These are phyloP conservation scores for Beauveria bassiana DNA, from an alignment of 2,329 filamentous ascomycete species.

Conservation along the genomic window DNA sequence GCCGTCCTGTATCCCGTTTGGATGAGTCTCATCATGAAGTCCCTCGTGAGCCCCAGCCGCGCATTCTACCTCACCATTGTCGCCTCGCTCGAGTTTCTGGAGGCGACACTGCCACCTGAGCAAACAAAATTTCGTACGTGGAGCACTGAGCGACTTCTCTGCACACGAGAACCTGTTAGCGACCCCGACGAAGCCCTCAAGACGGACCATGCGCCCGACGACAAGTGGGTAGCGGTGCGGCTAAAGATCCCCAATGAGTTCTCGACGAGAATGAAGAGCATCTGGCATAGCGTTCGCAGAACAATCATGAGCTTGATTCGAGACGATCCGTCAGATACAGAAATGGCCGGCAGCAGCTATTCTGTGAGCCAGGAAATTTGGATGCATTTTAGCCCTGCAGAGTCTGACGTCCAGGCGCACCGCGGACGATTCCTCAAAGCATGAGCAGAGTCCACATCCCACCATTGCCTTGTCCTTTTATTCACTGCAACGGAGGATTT, in stretches of 20 bases:
- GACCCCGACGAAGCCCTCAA: conserved; percentile 37
- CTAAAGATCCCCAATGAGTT: conserved; percentile 53
- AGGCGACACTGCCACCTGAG: conserved; percentile 39
- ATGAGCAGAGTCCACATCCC: neutral
- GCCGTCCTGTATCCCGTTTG: conserved; percentile 54
- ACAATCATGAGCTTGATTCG: conserved; percentile 12
- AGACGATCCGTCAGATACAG: neutral
- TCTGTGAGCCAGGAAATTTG: conserved; percentile 25
- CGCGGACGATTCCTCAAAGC: conserved; percentile 2
- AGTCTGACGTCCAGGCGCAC: conserved; percentile 17
- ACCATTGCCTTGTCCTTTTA: neutral
- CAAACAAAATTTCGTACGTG: conserved; percentile 43
- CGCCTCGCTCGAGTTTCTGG: conserved; percentile 54
- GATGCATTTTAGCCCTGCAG: conserved; percentile 24
- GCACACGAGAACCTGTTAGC: conserved; percentile 29
- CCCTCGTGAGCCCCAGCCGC: conserved; percentile 53
- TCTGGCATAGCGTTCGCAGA: conserved; percentile 31
- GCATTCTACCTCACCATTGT: conserved; percentile 58
- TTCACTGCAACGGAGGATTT: too few species aligned
- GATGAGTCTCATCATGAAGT: conserved; percentile 52
- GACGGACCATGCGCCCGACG: conserved; percentile 44
- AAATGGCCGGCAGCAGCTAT: neutral
- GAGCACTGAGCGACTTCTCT: conserved; percentile 42
- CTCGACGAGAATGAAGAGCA: conserved; percentile 36
- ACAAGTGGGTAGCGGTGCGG: conserved; percentile 50